These are phyloP conservation scores for Neurospora sp. DNA, from an alignment of 495 filamentous ascomycete species.

Conservation along the genomic window DNA sequence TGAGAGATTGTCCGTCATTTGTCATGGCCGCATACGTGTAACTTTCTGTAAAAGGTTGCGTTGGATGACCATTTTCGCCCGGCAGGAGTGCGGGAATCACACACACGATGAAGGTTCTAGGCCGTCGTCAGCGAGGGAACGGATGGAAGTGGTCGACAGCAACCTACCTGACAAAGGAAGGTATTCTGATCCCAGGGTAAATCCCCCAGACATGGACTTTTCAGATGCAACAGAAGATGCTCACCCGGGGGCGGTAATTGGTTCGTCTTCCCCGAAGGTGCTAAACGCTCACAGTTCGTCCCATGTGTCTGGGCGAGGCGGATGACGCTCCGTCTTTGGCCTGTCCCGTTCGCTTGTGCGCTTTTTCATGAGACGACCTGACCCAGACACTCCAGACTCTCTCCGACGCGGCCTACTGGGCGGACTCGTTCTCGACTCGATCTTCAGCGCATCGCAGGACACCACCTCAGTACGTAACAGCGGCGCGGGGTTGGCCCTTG, in stretches of 20 bases:
- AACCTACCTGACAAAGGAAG: background rate
- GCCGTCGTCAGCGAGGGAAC: background rate
- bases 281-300: conserved; percentile 2
- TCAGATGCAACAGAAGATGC: background rate
- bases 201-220: background rate
- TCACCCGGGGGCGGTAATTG: background rate
- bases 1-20: background rate
- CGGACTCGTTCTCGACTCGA: background rate
- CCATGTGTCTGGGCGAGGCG: conserved; percentile 8
- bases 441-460: background rate
- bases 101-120: background rate
- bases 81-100: background rate
- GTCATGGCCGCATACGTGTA: background rate
- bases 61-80: background rate
- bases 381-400: background rate
- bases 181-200: background rate
- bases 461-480: background rate
- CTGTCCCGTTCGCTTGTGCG: background rate
- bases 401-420: background rate
- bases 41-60: background rate
- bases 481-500: background rate
- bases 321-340: background rate
- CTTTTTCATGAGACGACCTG: background rate
- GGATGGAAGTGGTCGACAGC: background rate
- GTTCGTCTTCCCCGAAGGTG: background rate